Percentiles rank a stretch among this genome's conserved stretches.
phyloP scores from a whole-genome alignment of 106 monocot genomes.

The Allium sativum region DNA sequence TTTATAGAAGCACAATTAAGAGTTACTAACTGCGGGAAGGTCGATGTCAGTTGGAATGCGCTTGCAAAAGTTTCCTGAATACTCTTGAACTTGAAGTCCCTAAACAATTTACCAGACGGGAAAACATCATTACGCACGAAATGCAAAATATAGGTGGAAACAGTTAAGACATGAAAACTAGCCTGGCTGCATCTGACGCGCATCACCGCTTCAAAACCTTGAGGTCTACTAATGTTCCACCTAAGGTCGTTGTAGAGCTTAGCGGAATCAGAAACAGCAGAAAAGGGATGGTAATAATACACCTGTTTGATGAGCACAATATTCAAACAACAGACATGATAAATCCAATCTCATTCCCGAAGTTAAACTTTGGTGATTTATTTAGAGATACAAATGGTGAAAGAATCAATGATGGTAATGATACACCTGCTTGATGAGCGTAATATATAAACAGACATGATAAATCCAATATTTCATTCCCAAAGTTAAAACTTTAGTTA shows the following conservation, averaged over 20 bases:
- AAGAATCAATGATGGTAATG: constrained; percentile 23
- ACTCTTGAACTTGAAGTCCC: constrained; percentile 75
- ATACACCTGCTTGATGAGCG: constrained; percentile 45
- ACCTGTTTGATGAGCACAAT: constrained; percentile 27
- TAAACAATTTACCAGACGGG: constrained; percentile 6
- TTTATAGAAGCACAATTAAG: not conserved
- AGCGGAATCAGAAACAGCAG: constrained; percentile 84
- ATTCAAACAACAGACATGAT: not conserved
- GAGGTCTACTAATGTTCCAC: constrained; percentile 93
- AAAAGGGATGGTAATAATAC: constrained; percentile 94
- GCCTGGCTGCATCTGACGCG: constrained; percentile 94
- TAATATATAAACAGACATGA: not conserved
- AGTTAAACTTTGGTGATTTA: no score
- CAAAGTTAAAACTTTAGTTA: no score
- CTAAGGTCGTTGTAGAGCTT: constrained; percentile 97
- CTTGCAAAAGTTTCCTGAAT: constrained; percentile 71
- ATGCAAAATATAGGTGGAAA: not conserved
- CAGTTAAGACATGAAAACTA: constrained; percentile 9
- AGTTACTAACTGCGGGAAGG: constrained; percentile 52
- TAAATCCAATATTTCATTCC: not conserved
- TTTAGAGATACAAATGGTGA: no score
- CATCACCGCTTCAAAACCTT: constrained; percentile 99
- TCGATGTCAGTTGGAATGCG: constrained; percentile 81
- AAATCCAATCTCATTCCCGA: not conserved
- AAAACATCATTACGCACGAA: not conserved